Conservation (phyloP, 345 rosid genomes). For the Hibiscus mutabilis region DNA sequence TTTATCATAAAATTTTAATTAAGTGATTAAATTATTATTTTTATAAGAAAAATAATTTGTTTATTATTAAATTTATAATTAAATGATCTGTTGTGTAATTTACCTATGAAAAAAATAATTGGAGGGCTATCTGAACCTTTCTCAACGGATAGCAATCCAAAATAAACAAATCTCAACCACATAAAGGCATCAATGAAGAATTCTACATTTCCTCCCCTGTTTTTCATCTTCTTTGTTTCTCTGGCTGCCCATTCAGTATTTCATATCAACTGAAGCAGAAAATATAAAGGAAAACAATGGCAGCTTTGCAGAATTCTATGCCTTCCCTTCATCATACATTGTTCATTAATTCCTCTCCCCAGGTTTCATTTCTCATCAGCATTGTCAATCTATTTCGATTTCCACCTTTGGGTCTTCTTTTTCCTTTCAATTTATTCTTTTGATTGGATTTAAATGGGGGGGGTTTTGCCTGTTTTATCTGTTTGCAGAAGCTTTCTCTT, state of each 20-base stretch:
- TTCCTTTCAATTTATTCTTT: not conserved
- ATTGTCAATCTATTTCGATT: not conserved
- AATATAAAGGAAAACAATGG: conserved; percentile 39
- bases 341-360: conserved; percentile 45
- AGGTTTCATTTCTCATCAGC: conserved; percentile 29
- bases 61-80: too few relatives aligned
- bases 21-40: too few relatives aligned
- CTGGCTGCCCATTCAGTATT: not conserved
- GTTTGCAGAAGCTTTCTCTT: conserved; percentile 31
- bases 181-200: not conserved
- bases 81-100: too few relatives aligned
- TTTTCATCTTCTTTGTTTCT: not conserved
- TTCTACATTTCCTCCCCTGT: not conserved
- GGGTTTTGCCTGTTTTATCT: not conserved
- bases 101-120: too few relatives aligned
- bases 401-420: not conserved
- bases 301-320: conserved; percentile 53
- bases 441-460: not conserved
- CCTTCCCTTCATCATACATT: conserved; percentile 46
- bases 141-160: not conserved
- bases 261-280: not conserved
- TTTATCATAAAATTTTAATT: too few relatives aligned
- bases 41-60: too few relatives aligned
- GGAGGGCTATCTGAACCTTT: too few relatives aligned
- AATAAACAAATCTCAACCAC: not conserved